These are phyloP conservation scores for Fermentozyma sake DNA, from an alignment of 1,139 yeast species.

Conservation along the genomic window DNA sequence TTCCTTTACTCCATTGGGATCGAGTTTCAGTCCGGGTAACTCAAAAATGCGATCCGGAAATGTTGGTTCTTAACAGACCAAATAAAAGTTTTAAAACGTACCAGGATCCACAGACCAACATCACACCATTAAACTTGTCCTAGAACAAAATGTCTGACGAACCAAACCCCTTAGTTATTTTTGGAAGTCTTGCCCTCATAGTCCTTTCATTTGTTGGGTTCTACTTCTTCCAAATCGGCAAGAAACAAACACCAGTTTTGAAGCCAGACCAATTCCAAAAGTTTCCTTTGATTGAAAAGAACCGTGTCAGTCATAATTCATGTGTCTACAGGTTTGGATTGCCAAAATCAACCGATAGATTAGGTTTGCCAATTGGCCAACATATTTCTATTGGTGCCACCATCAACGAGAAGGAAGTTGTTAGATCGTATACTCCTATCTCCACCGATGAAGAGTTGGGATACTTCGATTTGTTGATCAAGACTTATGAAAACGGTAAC, in stretches of 20 bases:
- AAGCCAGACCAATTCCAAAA: conserved; percentile 66
- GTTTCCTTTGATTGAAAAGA: conserved; percentile 81
- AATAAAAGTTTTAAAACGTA: too few relatives aligned
- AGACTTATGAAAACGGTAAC: conserved; percentile 90
- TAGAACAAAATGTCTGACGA: too few relatives aligned
- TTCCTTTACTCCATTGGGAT: too few relatives aligned
- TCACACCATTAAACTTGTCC: too few relatives aligned
- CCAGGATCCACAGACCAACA: too few relatives aligned
- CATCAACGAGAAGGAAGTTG: conserved; percentile 76
- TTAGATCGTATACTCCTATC: conserved; percentile 92
- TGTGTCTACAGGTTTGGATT: conserved; percentile 83
- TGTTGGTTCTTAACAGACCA: too few relatives aligned
- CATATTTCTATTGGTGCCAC: conserved; percentile 77
- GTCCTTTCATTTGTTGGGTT: conserved; percentile 34
- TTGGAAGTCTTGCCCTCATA: conserved; percentile 42
- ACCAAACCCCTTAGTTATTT: conserved; percentile 33
- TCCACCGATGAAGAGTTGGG: conserved; percentile 84
- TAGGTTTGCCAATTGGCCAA: conserved; percentile 95
- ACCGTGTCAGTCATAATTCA: conserved; percentile 74
- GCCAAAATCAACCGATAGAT: conserved; percentile 66
- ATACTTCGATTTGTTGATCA: conserved; percentile 82
- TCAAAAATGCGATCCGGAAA: too few relatives aligned
- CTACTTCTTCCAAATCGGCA: conserved; percentile 32
- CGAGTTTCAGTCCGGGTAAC: too few relatives aligned
- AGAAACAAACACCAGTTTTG: conserved; percentile 50